A percentile compares a stretch with the other conserved stretches of the same genome.
phyloP scores from a whole-genome alignment of 768 basidiomycete species.

The Boletus barrowsii region DNA sequence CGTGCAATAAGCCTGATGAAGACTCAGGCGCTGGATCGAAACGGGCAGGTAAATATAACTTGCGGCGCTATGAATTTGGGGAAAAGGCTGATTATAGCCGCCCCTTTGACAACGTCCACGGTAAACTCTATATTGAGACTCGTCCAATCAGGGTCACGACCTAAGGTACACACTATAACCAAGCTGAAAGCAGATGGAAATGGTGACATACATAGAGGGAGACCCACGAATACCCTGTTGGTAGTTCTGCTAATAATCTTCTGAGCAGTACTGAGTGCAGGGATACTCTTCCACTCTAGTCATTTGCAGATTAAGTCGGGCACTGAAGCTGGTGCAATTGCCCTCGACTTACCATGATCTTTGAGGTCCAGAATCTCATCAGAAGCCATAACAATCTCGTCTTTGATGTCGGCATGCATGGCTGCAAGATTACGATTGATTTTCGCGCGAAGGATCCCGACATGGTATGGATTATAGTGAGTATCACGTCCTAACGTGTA shows the following conservation, averaged over 20 bases:
- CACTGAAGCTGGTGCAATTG: too few species aligned
- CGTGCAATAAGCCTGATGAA: constrained; percentile 1
- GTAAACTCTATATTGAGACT: constrained; percentile 31
- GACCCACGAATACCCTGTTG: constrained; percentile 13
- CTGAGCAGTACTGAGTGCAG: neutral
- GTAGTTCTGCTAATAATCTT: constrained; percentile 4
- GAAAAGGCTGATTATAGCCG: constrained; percentile 23
- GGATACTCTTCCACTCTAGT: constrained; percentile 15
- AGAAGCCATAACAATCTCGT: constrained; percentile 44
- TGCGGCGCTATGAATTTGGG: constrained; percentile 35
- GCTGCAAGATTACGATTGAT: constrained; percentile 38
- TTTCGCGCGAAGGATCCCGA: constrained; percentile 26
- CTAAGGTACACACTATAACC: neutral
- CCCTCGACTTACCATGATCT: constrained; percentile 12
- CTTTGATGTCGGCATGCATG: constrained; percentile 39
- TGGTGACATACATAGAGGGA: constrained; percentile 13
- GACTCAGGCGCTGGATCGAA: neutral
- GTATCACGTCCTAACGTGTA: constrained; percentile 37
- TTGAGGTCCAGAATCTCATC: constrained; percentile 32
- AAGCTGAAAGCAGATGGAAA: neutral
- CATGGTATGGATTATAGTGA: constrained; percentile 31
- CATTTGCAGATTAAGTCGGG: neutral
- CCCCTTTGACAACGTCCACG: constrained; percentile 1
- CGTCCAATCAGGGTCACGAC: constrained; percentile 28
- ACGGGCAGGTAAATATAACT: neutral